Evolutionary conservation across 176 grass and related monocot species (phyloP).

Genomic region (Poa annua): DNA sequence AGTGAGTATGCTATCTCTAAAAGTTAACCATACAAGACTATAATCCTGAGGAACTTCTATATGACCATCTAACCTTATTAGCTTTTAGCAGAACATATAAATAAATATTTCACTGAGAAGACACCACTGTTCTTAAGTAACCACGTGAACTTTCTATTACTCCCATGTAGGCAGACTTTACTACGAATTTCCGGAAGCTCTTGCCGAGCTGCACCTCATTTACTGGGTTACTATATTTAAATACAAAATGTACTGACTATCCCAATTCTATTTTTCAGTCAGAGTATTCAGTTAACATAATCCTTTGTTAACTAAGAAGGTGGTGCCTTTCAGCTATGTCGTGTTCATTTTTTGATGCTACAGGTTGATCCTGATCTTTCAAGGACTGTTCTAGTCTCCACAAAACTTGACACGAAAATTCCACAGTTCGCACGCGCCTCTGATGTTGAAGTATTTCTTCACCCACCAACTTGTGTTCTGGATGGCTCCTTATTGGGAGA

Average conservation of each 20-base stretch:
- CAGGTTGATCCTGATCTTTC: conserved; percentile 94
- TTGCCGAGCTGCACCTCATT: neutral
- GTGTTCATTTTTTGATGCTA: conserved; percentile 26
- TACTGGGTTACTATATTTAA: conserved; percentile 26
- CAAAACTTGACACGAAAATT: conserved; percentile 96
- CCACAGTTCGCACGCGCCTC: conserved; percentile 83
- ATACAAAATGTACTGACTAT: neutral
- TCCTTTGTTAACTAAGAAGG: conserved; percentile 3
- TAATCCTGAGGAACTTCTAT: conserved; percentile 21
- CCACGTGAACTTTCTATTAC: neutral
- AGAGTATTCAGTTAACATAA: neutral
- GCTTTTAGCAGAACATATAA: conserved; percentile 15
- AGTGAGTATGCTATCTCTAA: conserved; percentile 9
- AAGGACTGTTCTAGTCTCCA: conserved; percentile 92
- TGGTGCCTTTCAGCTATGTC: conserved; percentile 18
- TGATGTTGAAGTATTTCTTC: conserved; percentile 98
- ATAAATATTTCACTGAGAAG: neutral
- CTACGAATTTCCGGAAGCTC: neutral
- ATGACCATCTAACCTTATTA: conserved; percentile 1
- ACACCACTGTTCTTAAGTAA: neutral
- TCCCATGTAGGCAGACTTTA: conserved; percentile 9
- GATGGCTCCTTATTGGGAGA: conserved; percentile 84
- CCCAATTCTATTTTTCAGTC: neutral
- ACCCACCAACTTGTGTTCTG: conserved; percentile 69
- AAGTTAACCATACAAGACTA: neutral